Evolutionary conservation across 73 alveolate genomes (phyloP).

Genomic region (Symbiodinium natans): DNA sequence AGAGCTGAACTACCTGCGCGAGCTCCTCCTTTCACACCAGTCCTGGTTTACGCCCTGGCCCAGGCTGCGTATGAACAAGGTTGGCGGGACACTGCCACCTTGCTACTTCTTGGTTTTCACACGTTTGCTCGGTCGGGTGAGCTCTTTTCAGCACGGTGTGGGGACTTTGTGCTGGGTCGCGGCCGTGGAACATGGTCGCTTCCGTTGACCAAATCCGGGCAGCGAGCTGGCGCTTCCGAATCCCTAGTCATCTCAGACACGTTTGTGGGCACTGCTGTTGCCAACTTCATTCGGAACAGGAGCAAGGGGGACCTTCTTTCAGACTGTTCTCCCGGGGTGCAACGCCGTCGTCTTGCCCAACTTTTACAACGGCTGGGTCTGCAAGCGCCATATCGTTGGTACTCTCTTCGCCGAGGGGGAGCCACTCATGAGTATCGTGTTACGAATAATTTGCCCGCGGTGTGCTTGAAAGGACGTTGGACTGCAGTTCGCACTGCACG

Average conservation of each 20-base stretch:
- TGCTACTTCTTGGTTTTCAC: not conserved
- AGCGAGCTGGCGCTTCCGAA: constrained; percentile 15
- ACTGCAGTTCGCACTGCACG: not conserved
- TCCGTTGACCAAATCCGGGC: constrained; percentile 8
- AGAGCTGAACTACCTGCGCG: constrained; percentile 24
- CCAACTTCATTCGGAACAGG: not conserved
- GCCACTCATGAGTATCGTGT: constrained; percentile 15
- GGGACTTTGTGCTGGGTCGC: not conserved
- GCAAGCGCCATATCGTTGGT: not conserved
- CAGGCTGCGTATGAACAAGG: not conserved
- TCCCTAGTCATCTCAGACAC: not conserved
- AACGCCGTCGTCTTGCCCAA: not conserved
- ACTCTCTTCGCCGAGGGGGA: constrained; percentile 20
- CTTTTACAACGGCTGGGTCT: not conserved
- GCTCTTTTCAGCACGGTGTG: not conserved
- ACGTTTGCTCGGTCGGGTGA: constrained; percentile 1
- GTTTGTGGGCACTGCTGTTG: not conserved
- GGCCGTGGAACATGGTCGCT: not conserved
- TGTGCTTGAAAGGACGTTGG: constrained; percentile 20
- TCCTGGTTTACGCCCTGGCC: not conserved
- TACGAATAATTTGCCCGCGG: not conserved
- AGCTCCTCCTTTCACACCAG: constrained; percentile 24
- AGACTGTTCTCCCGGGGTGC: not conserved
- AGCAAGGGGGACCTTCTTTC: not conserved
- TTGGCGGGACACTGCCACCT: not conserved